These are phyloP conservation scores for Starmerella stigmatis DNA, from an alignment of 805 yeast genomes.

Conservation along the genomic window DNA sequence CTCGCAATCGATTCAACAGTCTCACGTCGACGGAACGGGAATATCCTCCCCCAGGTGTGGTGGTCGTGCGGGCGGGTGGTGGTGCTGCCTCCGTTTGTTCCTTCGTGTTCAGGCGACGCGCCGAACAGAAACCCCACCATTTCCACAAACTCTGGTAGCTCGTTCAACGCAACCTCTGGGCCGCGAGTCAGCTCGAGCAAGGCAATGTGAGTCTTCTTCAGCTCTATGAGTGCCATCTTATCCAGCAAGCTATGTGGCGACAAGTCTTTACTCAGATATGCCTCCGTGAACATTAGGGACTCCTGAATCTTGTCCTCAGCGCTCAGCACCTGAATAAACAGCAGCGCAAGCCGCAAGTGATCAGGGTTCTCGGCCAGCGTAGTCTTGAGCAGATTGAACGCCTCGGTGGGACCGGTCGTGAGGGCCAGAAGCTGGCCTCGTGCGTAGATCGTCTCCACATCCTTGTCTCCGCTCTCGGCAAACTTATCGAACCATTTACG, in stretches of 20 bases:
- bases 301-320: slow-evolving; percentile 47
- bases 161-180: slow-evolving; percentile 46
- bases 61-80: neutral
- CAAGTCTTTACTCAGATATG: slow-evolving; percentile 39
- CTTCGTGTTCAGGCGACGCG: slow-evolving; percentile 18
- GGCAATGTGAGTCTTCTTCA: slow-evolving; percentile 65
- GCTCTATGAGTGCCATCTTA: slow-evolving; percentile 45
- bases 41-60: neutral
- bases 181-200: slow-evolving; percentile 56
- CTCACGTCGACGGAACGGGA: slow-evolving; percentile 8
- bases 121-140: slow-evolving; percentile 42
- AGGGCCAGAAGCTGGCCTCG: slow-evolving; percentile 27
- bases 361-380: slow-evolving; percentile 36
- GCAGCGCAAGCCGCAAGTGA: slow-evolving; percentile 54
- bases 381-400: slow-evolving; percentile 23
- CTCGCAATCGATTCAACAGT: slow-evolving; percentile 9
- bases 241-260: slow-evolving; percentile 26
- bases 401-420: slow-evolving; percentile 21
- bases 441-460: slow-evolving; percentile 6
- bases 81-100: neutral
- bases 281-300: slow-evolving; percentile 47
- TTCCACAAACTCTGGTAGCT: slow-evolving; percentile 55
- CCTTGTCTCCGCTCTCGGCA: neutral
- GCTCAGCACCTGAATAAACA: slow-evolving; percentile 53
- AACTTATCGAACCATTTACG: slow-evolving; percentile 17